A percentile compares a stretch with the other conserved stretches of the same genome.
Evolutionary conservation across 1,139 yeast genomes (phyloP).

Genomic region (Geotrichum klebahnii): DNA sequence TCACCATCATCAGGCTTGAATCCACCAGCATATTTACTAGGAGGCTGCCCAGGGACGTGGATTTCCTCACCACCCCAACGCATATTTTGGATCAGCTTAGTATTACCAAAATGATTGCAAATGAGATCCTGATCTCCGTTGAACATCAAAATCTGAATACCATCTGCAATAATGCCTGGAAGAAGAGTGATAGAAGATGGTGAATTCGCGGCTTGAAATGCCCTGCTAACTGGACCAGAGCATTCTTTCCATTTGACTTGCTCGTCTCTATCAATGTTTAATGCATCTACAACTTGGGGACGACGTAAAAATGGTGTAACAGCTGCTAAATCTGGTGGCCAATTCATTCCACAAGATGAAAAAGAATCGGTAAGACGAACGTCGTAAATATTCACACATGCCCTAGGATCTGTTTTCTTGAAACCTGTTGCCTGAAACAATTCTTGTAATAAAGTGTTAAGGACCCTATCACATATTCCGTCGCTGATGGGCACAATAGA

Average conservation of each 20-base stretch:
- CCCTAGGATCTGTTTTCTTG: conserved; percentile 29
- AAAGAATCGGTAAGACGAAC: conserved; percentile 62
- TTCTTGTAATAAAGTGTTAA: conserved; percentile 28
- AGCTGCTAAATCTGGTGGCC: conserved; percentile 74
- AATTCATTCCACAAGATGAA: conserved; percentile 88
- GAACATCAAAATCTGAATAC: conserved; percentile 66
- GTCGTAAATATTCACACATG: conserved; percentile 82
- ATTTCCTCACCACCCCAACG: conserved; percentile 62
- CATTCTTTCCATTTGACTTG: conserved; percentile 72
- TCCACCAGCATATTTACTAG: conserved; percentile 26
- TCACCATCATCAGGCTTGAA: conserved; percentile 29
- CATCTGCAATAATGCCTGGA: conserved; percentile 54
- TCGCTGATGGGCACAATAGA: conserved; percentile 28
- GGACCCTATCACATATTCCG: conserved; percentile 34
- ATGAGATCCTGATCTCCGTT: conserved; percentile 87
- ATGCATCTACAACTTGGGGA: conserved; percentile 53
- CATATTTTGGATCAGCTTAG: conserved; percentile 56
- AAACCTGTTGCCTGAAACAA: conserved; percentile 24
- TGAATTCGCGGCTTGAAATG: conserved; percentile 52
- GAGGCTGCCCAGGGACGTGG: conserved; percentile 53
- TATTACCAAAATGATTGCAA: conserved; percentile 79
- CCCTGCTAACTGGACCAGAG: conserved; percentile 51
- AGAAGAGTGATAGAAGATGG: conserved; percentile 61
- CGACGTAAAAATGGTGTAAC: conserved; percentile 59
- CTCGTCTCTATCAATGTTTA: conserved; percentile 40